phyloP scores from a whole-genome alignment of 129 eudicot species.

The Flaveria brownii region DNA sequence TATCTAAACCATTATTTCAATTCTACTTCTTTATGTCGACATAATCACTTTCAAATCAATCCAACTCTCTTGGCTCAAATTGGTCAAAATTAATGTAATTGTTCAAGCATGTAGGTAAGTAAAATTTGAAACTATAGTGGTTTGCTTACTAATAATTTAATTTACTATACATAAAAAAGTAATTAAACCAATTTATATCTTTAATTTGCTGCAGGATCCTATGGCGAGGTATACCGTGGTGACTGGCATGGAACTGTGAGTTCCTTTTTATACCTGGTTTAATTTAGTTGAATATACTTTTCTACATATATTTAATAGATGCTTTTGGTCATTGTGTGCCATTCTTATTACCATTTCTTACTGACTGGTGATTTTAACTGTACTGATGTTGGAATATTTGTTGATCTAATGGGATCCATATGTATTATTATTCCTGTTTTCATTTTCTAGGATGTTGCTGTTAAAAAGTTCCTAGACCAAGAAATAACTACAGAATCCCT shows the following conservation, averaged over 20 bases:
- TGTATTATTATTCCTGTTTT: background rate
- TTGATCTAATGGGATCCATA: background rate
- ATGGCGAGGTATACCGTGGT: constrained; percentile 97
- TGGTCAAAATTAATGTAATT: constrained; percentile 6
- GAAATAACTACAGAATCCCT: constrained; percentile 82
- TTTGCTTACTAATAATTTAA: background rate
- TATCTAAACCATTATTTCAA: background rate
- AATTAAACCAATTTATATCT: background rate
- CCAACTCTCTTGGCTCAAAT: background rate
- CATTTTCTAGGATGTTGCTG: constrained; percentile 86
- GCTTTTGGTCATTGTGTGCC: background rate
- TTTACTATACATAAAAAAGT: background rate
- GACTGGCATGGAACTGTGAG: constrained; percentile 99
- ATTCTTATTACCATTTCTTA: background rate
- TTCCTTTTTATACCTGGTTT: constrained; percentile 17
- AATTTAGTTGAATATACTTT: background rate
- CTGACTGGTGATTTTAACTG: background rate
- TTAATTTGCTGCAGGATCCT: constrained; percentile 61
- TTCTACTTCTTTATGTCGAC: background rate
- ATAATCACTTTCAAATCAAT: constrained; percentile 3
- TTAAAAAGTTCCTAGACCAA: constrained; percentile 89
- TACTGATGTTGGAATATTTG: background rate
- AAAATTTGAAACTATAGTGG: background rate
- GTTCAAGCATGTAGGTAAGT: background rate
- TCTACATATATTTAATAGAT: background rate